Base-by-base conservation (phyloP, 257 asterid species). In the Solanum boliviense region DNA sequence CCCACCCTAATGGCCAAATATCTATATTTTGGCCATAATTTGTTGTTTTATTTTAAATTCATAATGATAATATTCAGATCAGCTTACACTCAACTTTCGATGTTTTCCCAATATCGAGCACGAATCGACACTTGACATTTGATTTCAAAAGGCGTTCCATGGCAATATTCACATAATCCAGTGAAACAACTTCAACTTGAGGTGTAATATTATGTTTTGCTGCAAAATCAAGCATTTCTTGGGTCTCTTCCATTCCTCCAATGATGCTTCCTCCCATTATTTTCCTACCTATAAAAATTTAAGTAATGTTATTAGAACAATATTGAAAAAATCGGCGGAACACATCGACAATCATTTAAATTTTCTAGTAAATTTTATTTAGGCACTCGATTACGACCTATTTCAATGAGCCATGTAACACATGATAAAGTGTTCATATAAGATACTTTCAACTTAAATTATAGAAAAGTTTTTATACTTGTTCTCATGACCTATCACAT, bases 231-330 rank as follows among this genome's bases (percentile, higher is more conserved):
- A 91, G 88, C 93, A 90, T 91, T 25, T 91, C 93, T 68, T 91
- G 93, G 5, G 93, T 91, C 87, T 91, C 92, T 48, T 90, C 84
- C 83, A 91, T 15, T 38, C 93, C 93, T 89, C 92, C 93, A 5
- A 70, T 90, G 23, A 86, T 74, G 62, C 91, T 91, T 29, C 92
- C 93, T 5, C 86, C 85, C 41, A 91, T 71, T 11, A 75, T 74
- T 83, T 82, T 90, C 86, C 93, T 88, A 23, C 91, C 92, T 91
- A 52, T 15, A 21, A 56, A 35, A n/a, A 2, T 21, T 21, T 9
- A 27, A 62, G 44, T 41, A 39, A 39, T 27, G 13, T 39, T 25
- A 78, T 4, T 20, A 78, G 46, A 78, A 39, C 3, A 78, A 3
- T 23, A 83, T 52, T 35, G 10, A 27, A 27, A 18, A n/a, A 18